A percentile compares a stretch with the other conserved stretches of the same genome.
phyloP scores from a whole-genome alignment of 192 early-diverging fungal genomes.

The Coemansia sp. region DNA sequence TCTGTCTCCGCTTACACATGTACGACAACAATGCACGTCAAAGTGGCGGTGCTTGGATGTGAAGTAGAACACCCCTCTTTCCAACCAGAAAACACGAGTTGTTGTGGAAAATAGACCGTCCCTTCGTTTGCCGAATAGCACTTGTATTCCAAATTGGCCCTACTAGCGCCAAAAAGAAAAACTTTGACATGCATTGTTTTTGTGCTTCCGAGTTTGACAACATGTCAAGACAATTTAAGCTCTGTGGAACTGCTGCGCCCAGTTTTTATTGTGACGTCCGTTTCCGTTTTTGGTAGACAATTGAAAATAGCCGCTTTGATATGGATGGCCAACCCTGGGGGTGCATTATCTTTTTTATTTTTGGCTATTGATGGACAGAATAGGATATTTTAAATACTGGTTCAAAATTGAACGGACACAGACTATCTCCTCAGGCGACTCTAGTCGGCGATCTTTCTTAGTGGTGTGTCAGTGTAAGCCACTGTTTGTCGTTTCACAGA shows the following conservation, averaged over 20 bases:
- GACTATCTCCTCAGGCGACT: neutral
- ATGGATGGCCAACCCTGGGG: neutral
- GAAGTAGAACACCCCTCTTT: neutral
- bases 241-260: neutral
- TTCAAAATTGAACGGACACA: neutral
- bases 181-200: neutral
- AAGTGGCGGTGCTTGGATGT: neutral
- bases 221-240: neutral
- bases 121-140: neutral
- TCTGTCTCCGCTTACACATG: constrained; percentile 7
- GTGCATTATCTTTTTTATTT: neutral
- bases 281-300: neutral
- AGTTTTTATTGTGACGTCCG: neutral
- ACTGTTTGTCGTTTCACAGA: neutral
- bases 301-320: constrained; percentile 4
- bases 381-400: neutral
- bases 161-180: neutral
- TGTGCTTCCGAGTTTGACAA: neutral
- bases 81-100: neutral
- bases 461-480: neutral
- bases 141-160: neutral
- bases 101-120: neutral
- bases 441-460: neutral
- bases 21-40: constrained; percentile 3
- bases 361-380: neutral